phyloP scores from a whole-genome alignment of 73 alveolate species.

The Halteria grandinella region DNA sequence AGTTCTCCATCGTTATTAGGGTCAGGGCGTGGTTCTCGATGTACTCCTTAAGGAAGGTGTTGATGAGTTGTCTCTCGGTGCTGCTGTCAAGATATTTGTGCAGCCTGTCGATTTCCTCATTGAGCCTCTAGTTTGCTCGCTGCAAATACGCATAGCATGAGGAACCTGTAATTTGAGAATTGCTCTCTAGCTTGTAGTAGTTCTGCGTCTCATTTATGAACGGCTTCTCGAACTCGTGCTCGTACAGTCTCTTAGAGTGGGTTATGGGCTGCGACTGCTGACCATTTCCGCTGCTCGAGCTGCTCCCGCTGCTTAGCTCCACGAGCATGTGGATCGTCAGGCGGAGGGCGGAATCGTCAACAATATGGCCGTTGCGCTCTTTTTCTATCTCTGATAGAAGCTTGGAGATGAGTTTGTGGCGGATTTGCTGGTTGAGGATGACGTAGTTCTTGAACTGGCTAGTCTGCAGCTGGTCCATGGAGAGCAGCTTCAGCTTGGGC shows the following conservation, averaged over 20 bases:
- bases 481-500: constrained; percentile 68
- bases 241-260: constrained; percentile 64
- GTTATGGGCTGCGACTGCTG: too few species aligned
- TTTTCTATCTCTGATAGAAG: constrained; percentile 59
- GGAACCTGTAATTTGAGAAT: constrained; percentile 52
- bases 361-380: constrained; percentile 77
- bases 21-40: constrained; percentile 58
- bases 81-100: constrained; percentile 43
- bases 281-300: too few species aligned
- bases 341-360: constrained; percentile 63
- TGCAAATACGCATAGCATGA: constrained; percentile 69
- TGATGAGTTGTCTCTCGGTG: constrained; percentile 54
- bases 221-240: constrained; percentile 61
- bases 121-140: constrained; percentile 73
- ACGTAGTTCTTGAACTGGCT: constrained; percentile 64
- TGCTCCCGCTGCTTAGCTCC: constrained; percentile 77
- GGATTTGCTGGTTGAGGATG: constrained; percentile 51
- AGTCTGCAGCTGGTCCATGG: constrained; percentile 71
- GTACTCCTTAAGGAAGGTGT: constrained; percentile 44
- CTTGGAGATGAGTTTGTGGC: constrained; percentile 32
- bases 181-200: constrained; percentile 62
- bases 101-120: constrained; percentile 75
- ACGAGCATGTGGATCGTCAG: constrained; percentile 69
- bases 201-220: constrained; percentile 52
- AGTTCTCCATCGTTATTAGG: constrained; percentile 56